Evolutionary conservation across 768 basidiomycete species (phyloP).

Genomic region (Hortiboletus campestris): DNA sequence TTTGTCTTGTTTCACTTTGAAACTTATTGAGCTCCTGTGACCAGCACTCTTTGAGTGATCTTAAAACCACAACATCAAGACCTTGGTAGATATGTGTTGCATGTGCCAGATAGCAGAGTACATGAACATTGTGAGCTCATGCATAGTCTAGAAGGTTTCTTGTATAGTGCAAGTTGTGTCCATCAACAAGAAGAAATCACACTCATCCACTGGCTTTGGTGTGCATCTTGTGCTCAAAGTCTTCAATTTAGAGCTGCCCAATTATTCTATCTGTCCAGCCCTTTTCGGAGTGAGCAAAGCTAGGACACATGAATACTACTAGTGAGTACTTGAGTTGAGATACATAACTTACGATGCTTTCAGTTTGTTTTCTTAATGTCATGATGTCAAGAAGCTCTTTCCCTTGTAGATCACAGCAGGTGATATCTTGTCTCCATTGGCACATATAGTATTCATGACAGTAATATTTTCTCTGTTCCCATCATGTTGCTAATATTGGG

Average conservation of each 20-base stretch:
- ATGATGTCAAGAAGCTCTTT: conserved; percentile 19
- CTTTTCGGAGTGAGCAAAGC: conserved; percentile 15
- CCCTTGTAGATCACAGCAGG: conserved; percentile 37
- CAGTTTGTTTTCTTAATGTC: conserved; percentile 20
- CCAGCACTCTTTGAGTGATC: conserved; percentile 31
- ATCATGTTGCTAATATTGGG: conserved; percentile 20
- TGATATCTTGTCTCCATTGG: conserved; percentile 35
- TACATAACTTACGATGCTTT: conserved; percentile 21
- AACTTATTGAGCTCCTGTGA: conserved; percentile 17
- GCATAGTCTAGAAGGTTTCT: conserved; percentile 39
- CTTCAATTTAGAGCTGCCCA: conserved; percentile 26
- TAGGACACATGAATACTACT: too few relatives aligned
- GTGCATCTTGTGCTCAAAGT: conserved; percentile 33
- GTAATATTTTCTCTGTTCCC: conserved; percentile 27
- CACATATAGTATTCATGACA: conserved; percentile 40
- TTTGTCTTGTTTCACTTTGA: not conserved
- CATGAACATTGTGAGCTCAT: conserved; percentile 33
- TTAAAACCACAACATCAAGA: conserved; percentile 40
- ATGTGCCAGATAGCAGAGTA: conserved; percentile 42
- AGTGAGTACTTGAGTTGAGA: not conserved
- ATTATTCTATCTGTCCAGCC: conserved; percentile 33
- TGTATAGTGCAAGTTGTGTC: conserved; percentile 46
- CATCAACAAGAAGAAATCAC: conserved; percentile 43
- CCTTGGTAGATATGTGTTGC: conserved; percentile 35
- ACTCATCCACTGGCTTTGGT: conserved; percentile 31